Evolutionary conservation across 768 basidiomycete genomes (phyloP).

Genomic region (Psilocybe sp.): DNA sequence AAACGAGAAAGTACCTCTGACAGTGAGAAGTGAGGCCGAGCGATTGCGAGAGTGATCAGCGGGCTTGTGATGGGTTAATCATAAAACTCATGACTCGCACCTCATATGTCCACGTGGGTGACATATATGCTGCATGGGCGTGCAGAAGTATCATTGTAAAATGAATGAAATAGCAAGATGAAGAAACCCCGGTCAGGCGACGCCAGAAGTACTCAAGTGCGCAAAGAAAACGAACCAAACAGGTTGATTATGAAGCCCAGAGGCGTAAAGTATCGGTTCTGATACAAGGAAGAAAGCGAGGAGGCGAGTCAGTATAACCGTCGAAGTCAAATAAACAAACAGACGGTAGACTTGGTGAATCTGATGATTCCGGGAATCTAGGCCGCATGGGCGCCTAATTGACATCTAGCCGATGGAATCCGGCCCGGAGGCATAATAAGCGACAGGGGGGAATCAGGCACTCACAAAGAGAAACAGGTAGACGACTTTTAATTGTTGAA

Average conservation of each 20-base stretch:
- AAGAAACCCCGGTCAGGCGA: constrained; percentile 42
- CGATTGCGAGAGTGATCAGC: not conserved
- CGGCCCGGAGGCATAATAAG: not conserved
- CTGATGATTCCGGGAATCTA: not conserved
- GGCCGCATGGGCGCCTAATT: not conserved
- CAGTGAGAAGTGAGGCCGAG: not conserved
- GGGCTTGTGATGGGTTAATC: not conserved
- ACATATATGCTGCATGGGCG: constrained; percentile 35
- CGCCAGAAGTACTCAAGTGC: constrained; percentile 61
- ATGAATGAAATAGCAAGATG: not conserved
- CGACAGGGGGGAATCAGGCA: not conserved
- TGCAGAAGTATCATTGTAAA: not conserved
- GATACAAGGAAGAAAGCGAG: not conserved
- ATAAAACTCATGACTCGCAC: constrained; percentile 18
- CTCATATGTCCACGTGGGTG: constrained; percentile 36
- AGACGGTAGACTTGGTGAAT: not conserved
- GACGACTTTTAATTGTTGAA: constrained; percentile 27
- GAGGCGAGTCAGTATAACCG: not conserved
- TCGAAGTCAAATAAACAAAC: too few species aligned
- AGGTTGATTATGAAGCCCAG: constrained; percentile 61
- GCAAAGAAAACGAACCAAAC: constrained; percentile 34
- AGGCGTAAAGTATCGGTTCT: constrained; percentile 68
- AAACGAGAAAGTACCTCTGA: constrained; percentile 10
- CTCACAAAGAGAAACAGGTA: constrained; percentile 43
- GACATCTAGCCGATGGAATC: not conserved